phyloP scores from a whole-genome alignment of 495 filamentous ascomycete species.

The Trichocladium uniseriatum region DNA sequence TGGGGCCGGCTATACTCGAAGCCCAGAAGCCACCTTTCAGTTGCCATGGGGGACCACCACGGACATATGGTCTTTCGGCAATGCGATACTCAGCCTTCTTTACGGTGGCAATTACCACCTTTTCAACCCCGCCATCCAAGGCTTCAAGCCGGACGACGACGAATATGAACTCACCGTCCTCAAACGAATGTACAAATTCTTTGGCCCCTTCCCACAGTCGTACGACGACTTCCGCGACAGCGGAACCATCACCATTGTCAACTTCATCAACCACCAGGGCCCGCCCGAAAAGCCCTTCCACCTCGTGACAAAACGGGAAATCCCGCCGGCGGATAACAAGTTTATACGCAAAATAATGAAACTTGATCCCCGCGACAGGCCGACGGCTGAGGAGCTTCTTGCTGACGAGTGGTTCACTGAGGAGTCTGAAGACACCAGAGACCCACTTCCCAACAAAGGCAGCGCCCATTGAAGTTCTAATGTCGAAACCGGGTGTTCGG shows the following conservation, averaged over 20 bases:
- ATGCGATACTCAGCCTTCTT: constrained; percentile 33
- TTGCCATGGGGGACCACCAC: constrained; percentile 30
- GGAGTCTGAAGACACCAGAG: constrained; percentile 13
- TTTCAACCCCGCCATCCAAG: constrained; percentile 31
- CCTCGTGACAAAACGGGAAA: background rate
- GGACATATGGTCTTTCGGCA: constrained; percentile 41
- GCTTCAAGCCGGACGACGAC: constrained; percentile 27
- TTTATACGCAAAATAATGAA: constrained; percentile 15
- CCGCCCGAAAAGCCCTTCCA: constrained; percentile 16
- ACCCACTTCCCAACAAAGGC: background rate
- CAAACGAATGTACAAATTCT: constrained; percentile 31
- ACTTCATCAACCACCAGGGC: constrained; percentile 17
- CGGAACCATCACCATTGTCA: constrained; percentile 12
- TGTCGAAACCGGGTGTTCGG: too few species aligned
- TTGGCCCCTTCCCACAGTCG: constrained; percentile 35
- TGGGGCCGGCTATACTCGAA: constrained; percentile 29
- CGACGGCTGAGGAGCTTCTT: constrained; percentile 12
- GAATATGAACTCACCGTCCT: constrained; percentile 36
- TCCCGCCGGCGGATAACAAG: constrained; percentile 6
- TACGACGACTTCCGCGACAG: constrained; percentile 26
- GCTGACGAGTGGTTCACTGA: constrained; percentile 14
- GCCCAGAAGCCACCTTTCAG: constrained; percentile 31
- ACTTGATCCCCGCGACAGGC: constrained; percentile 13
- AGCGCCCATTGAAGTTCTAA: too few species aligned
- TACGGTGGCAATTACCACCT: constrained; percentile 34